These are phyloP conservation scores for Lasiodiplodia citricola DNA, from an alignment of 2,329 filamentous ascomycete species.

Conservation along the genomic window DNA sequence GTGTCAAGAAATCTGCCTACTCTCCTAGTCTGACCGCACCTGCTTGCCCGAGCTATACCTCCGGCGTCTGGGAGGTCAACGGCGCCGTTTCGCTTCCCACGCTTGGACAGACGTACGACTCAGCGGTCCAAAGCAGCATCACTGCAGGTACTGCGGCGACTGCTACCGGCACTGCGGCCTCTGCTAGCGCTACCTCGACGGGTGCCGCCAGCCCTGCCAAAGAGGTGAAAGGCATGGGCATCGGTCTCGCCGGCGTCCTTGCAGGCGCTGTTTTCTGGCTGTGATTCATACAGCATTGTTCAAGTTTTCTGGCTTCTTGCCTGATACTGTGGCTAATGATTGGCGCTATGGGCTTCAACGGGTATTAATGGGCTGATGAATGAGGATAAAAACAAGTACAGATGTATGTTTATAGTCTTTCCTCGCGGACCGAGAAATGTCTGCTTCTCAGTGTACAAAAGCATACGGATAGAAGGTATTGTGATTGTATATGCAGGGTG, in stretches of 20 bases:
- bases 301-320: conserved; percentile 56
- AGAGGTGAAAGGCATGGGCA: conserved; percentile 34
- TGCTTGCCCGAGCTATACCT: conserved; percentile 72
- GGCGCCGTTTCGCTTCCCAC: conserved; percentile 73
- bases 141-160: conserved; percentile 26
- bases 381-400: neutral
- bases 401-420: conserved; percentile 1
- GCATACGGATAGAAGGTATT: neutral
- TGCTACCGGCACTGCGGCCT: conserved; percentile 20
- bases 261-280: conserved; percentile 37
- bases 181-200: conserved; percentile 27
- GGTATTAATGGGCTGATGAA: conserved; percentile 5
- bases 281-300: conserved; percentile 48
- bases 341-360: conserved; percentile 2
- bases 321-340: conserved; percentile 44
- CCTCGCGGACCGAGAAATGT: neutral
- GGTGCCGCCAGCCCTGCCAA: conserved; percentile 33
- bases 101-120: conserved; percentile 59
- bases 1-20: conserved; percentile 71
- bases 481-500: neutral
- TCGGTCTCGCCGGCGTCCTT: conserved; percentile 33
- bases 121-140: conserved; percentile 29
- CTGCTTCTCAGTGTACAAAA: neutral
- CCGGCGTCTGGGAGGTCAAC: conserved; percentile 73
- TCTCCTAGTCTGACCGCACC: conserved; percentile 65